These are phyloP conservation scores for Colletotrichum tofieldiae DNA, from an alignment of 2,329 filamentous ascomycete species.

Conservation along the genomic window DNA sequence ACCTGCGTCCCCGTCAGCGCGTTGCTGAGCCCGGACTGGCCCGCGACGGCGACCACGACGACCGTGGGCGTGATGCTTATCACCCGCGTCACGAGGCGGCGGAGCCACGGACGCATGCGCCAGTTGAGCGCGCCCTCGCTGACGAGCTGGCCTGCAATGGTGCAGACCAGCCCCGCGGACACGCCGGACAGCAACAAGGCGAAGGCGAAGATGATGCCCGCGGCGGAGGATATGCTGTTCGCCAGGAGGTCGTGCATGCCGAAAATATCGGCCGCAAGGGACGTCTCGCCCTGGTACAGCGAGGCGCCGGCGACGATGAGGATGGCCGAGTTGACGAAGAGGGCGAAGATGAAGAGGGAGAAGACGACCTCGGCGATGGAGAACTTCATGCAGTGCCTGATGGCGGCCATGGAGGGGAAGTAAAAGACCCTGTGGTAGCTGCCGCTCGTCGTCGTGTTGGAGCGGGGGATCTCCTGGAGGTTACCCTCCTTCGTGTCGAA, in stretches of 20 bases:
- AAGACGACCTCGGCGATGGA: constrained; percentile 80
- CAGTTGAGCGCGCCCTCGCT: constrained; percentile 86
- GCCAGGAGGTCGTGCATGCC: constrained; percentile 84
- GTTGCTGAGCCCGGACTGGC: constrained; percentile 77
- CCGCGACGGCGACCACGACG: constrained; percentile 85
- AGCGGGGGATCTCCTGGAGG: constrained; percentile 51
- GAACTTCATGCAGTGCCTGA: constrained; percentile 82
- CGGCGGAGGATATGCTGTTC: constrained; percentile 78
- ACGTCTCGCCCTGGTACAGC: constrained; percentile 75
- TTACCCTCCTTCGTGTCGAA: constrained; percentile 72
- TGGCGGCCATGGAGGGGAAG: constrained; percentile 79
- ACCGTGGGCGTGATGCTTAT: constrained; percentile 88
- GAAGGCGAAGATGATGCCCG: constrained; percentile 87
- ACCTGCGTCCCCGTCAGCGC: constrained; percentile 86
- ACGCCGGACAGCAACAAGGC: constrained; percentile 86
- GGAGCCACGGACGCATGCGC: constrained; percentile 82
- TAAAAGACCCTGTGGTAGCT: constrained; percentile 71
- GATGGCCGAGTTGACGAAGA: constrained; percentile 89
- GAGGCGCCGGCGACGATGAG: constrained; percentile 89
- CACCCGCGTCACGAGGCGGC: constrained; percentile 81
- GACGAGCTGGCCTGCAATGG: constrained; percentile 91
- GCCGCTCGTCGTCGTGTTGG: constrained; percentile 50
- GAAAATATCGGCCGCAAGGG: constrained; percentile 82
- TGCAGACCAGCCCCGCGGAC: constrained; percentile 88
- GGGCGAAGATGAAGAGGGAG: constrained; percentile 84